Evolutionary conservation across 1,139 yeast genomes (phyloP).

Genomic region (Candida frijolesensis): DNA sequence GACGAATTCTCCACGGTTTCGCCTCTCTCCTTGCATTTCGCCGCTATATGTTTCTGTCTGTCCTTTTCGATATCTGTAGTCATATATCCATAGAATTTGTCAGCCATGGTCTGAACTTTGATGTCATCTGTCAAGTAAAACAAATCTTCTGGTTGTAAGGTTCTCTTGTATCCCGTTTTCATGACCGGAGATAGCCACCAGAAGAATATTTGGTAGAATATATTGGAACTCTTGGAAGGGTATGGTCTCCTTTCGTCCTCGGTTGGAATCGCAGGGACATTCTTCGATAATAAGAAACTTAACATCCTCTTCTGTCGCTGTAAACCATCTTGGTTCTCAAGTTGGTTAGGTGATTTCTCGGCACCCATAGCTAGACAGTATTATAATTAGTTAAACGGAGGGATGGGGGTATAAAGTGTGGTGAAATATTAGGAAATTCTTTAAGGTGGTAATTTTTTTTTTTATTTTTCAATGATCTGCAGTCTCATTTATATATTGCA

Average conservation of each 20-base stretch:
- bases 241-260: constrained; percentile 42
- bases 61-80: constrained; percentile 22
- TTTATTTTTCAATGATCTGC: no score
- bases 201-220: constrained; percentile 45
- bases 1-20: constrained; percentile 25
- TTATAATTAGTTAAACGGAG: not conserved
- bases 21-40: constrained; percentile 25
- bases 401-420: not conserved
- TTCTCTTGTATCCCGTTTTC: constrained; percentile 53
- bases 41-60: constrained; percentile 20
- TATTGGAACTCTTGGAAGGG: constrained; percentile 35
- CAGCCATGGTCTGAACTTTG: constrained; percentile 39
- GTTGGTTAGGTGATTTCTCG: not conserved
- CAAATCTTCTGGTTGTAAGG: constrained; percentile 49
- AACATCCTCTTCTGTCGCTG: constrained; percentile 34
- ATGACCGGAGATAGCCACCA: constrained; percentile 54
- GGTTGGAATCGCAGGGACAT: constrained; percentile 39
- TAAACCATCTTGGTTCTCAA: constrained; percentile 14
- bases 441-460: no score
- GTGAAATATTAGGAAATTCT: not conserved
- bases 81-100: constrained; percentile 28
- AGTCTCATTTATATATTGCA: no score
- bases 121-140: constrained; percentile 40
- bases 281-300: constrained; percentile 32
- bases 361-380: not conserved